A percentile compares a stretch with the other conserved stretches of the same genome.
Conservation (phyloP, 2,329 filamentous ascomycete genomes). For the Metarhizium brunneum region DNA sequence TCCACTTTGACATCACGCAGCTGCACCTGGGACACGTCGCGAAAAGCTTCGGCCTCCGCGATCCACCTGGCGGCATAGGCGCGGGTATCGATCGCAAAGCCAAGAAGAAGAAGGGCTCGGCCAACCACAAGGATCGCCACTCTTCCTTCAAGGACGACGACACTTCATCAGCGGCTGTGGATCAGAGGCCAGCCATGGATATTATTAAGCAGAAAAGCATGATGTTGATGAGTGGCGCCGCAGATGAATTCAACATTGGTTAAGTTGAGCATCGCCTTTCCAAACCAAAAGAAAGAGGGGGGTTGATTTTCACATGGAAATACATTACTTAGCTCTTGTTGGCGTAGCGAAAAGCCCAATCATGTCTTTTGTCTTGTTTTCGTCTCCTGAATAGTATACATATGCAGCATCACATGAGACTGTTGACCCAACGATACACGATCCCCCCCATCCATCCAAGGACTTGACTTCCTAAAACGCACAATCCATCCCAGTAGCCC, state of each 20-base stretch:
- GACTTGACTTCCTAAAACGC: too few species aligned
- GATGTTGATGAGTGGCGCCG: slow-evolving; percentile 55
- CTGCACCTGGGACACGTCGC: slow-evolving; percentile 88
- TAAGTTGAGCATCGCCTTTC: slow-evolving; percentile 28
- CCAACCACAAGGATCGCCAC: slow-evolving; percentile 13
- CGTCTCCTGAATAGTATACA: not conserved
- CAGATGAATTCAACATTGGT: slow-evolving; percentile 61
- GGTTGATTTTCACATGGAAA: not conserved
- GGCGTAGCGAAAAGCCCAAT: not conserved
- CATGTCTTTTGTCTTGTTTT: not conserved
- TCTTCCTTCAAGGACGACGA: slow-evolving; percentile 1
- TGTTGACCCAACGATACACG: too few species aligned
- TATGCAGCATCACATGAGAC: not conserved
- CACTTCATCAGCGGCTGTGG: slow-evolving; percentile 12
- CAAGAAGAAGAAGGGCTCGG: slow-evolving; percentile 21
- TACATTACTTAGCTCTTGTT: not conserved
- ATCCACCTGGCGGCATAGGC: slow-evolving; percentile 77
- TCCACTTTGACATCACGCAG: slow-evolving; percentile 84
- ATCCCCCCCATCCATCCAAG: too few species aligned
- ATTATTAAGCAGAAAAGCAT: slow-evolving; percentile 51
- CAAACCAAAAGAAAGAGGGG: not conserved
- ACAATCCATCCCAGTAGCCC: not conserved
- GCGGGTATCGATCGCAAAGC: slow-evolving; percentile 40
- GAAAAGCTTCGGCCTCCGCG: slow-evolving; percentile 85
- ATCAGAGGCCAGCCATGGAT: slow-evolving; percentile 25